Evolutionary conservation across 257 asterid genomes (phyloP), one percentile per base, ranked within the genome.

Genomic region (Parsonsia alboflavescens): DNA sequence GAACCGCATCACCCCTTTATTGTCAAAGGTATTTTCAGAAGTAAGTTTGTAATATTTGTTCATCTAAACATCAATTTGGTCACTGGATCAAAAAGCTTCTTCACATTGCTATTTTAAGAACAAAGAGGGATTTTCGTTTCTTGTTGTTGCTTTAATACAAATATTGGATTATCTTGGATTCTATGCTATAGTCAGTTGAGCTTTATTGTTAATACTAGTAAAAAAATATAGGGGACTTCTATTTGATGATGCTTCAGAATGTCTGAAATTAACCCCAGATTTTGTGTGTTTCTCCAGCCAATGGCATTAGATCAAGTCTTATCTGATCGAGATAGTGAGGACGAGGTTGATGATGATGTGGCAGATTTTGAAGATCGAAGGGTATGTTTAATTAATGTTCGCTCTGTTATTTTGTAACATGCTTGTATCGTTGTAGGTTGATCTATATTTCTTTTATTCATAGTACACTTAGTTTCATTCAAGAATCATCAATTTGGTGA

Each of bases 351-450:
- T 78, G 99, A 92, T 77, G 99, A 95, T 84, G 99, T 95, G 70
- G 99, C 98, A 22, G 99, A 95, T 81, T 89, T 95, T 73, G 99
- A 95, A 87, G 99, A 95, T 87, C 86, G 91, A 85, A 88, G 99
- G 92, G 99, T 95, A 75, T 77, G 91, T 54, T 70, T 76, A 75
- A 78, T 64, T 71, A 59, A 59, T 76, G 24, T 54, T 58, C 44
- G 36, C 1, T 44, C 12, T 48, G 12, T 58, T 30, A 16, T 53
- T 39, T 39, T 65, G 5, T 1, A 1, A 63, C 33, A 33, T 5
- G 21, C 12, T 63, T 30, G 12, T 36, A 63, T 63, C 24, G 7
- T 24, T 61, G 21, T 26, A n/a, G n/a, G 13, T 61, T 8, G 11
- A 17, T 39, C 70, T 19, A 36, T 65, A 17, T 65, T 65, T 39